These are phyloP conservation scores for Cytospora piceicola DNA, from an alignment of 2,329 filamentous ascomycete genomes.

Conservation along the genomic window DNA sequence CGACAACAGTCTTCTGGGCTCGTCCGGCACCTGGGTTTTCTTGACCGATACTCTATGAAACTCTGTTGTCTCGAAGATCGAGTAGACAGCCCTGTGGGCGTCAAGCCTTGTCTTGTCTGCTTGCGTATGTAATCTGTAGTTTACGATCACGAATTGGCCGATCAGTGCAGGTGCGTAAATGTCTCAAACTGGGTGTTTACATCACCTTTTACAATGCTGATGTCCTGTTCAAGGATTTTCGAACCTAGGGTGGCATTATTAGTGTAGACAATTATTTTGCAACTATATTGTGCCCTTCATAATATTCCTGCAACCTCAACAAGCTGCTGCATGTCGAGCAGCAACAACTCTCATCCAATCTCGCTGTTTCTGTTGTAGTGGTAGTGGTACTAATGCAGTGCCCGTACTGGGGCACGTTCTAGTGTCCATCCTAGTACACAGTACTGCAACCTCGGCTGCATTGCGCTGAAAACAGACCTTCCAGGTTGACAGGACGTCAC, in stretches of 20 bases:
- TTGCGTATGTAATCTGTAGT: not conserved
- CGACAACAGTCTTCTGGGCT: not conserved
- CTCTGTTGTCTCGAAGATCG: not conserved
- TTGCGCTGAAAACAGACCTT: not conserved
- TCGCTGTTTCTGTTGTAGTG: not conserved
- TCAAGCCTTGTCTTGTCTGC: constrained; percentile 9
- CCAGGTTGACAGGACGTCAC: too few relatives aligned
- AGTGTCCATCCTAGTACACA: not conserved
- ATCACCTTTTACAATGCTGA: not conserved
- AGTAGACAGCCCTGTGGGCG: constrained; percentile 2
- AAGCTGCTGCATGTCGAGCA: not conserved
- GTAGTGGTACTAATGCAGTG: not conserved
- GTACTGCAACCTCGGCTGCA: not conserved
- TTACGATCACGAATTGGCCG: not conserved
- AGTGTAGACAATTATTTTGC: constrained; percentile 10
- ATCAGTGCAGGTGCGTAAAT: constrained; percentile 11
- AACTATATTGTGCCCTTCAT: constrained; percentile 5
- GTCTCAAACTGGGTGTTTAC: constrained; percentile 1
- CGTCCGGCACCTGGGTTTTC: not conserved
- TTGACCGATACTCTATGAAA: not conserved
- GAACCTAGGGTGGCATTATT: constrained; percentile 4
- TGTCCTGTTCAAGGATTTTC: not conserved
- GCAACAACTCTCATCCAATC: not conserved
- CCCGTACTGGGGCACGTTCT: not conserved
- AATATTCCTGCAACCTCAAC: constrained; percentile 4